Conservation (phyloP, 2,329 filamentous ascomycete species). For the Curvularia verruculosa region DNA sequence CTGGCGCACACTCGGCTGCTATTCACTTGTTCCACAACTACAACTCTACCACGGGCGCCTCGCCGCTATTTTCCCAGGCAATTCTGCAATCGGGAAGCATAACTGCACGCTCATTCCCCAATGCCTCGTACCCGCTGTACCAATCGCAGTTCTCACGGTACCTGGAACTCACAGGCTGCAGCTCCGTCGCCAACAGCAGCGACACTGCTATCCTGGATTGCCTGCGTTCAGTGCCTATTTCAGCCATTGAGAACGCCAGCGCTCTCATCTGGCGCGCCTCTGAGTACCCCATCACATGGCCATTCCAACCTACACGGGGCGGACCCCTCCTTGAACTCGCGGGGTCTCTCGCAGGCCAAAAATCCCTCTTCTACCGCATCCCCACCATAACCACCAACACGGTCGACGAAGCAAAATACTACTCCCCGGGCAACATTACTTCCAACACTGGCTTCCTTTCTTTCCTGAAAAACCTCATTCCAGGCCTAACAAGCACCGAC, state of each 20-base stretch:
- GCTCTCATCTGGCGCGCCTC: conserved; percentile 43
- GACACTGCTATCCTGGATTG: conserved; percentile 47
- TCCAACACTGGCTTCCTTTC: conserved; percentile 44
- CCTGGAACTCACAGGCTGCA: conserved; percentile 27
- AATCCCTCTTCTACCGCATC: conserved; percentile 34
- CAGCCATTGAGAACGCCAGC: conserved; percentile 46
- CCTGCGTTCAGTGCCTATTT: conserved; percentile 47
- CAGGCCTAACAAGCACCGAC: conserved; percentile 24
- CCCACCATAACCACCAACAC: conserved; percentile 42
- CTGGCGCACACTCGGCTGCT: conserved; percentile 40
- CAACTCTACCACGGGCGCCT: conserved; percentile 26
- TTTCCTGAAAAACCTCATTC: conserved; percentile 32
- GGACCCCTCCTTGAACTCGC: conserved; percentile 53
- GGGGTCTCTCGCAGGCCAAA: conserved; percentile 45
- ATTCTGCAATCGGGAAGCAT: conserved; percentile 36
- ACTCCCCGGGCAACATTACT: conserved; percentile 34
- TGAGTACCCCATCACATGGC: conserved; percentile 52
- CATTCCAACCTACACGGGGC: conserved; percentile 54
- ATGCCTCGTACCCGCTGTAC: conserved; percentile 37
- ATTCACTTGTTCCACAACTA: conserved; percentile 42
- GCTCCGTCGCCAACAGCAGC: conserved; percentile 23
- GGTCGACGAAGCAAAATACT: conserved; percentile 40
- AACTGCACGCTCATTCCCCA: conserved; percentile 37
- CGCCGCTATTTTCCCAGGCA: conserved; percentile 36
- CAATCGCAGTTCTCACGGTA: conserved; percentile 32